phyloP scores from a whole-genome alignment of 192 early-diverging fungal genomes.

The Entophlyctis helioformis region DNA sequence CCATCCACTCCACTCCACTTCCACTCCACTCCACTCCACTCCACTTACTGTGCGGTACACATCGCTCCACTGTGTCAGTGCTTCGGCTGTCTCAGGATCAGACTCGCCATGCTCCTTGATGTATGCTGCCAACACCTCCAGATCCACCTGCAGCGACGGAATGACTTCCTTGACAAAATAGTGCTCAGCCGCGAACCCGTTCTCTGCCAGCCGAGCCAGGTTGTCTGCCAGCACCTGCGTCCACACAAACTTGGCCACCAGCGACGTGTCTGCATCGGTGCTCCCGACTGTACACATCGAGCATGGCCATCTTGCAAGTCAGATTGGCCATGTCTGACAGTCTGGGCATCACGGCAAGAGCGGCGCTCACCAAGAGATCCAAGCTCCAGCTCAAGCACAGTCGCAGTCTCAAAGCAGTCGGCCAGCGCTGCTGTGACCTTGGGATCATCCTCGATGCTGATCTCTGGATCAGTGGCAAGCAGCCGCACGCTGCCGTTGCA shows the following conservation, averaged over 20 bases:
- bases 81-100: too few species aligned
- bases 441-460: slow-evolving; percentile 12
- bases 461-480: slow-evolving; percentile 1
- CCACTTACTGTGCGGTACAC: slow-evolving; percentile 17
- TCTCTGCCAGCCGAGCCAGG: slow-evolving; percentile 38
- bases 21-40: neutral
- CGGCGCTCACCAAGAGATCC: slow-evolving; percentile 21
- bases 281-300: slow-evolving; percentile 8
- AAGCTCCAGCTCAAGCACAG: slow-evolving; percentile 35
- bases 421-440: slow-evolving; percentile 14
- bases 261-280: slow-evolving; percentile 32
- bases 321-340: too few species aligned
- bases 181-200: slow-evolving; percentile 50
- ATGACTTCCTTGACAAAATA: slow-evolving; percentile 44
- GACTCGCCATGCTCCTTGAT: slow-evolving; percentile 7
- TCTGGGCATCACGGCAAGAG: too few species aligned
- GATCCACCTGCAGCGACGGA: slow-evolving; percentile 38
- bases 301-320: neutral
- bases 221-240: slow-evolving; percentile 50
- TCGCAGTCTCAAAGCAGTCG: slow-evolving; percentile 31
- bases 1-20: neutral
- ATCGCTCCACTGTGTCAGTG: slow-evolving; percentile 29
- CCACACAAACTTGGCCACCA: slow-evolving; percentile 55
- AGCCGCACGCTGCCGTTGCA: slow-evolving; percentile 29
- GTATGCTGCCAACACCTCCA: slow-evolving; percentile 22